Percentiles rank a stretch among this genome's conserved stretches.
Evolutionary conservation across 495 filamentous ascomycete genomes (phyloP).

Genomic region (Pseudoneurospora amorphoporcata): DNA sequence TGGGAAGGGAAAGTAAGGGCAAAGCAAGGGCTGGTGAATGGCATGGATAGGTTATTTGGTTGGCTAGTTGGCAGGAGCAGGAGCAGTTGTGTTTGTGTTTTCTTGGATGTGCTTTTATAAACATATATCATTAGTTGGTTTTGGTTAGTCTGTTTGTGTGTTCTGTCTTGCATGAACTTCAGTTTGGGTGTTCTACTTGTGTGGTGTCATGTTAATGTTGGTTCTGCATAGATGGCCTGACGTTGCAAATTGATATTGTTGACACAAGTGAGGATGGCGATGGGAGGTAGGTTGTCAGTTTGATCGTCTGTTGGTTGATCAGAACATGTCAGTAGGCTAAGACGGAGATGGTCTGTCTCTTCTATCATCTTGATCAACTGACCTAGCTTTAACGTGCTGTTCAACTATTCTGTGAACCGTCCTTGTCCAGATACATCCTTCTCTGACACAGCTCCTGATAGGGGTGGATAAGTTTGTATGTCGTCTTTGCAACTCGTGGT

Average conservation of each 20-base stretch:
- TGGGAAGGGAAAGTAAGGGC: background rate
- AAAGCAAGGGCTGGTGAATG: background rate
- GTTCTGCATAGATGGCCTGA: background rate
- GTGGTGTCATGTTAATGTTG: background rate
- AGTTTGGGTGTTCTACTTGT: background rate
- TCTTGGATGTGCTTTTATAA: background rate
- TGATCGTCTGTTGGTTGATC: too few relatives aligned
- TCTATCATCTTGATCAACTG: too few relatives aligned
- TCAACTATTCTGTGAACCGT: too few relatives aligned
- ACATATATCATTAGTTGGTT: background rate
- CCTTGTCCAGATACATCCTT: too few relatives aligned
- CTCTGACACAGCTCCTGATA: too few relatives aligned
- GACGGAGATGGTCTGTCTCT: too few relatives aligned
- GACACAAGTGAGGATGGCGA: background rate
- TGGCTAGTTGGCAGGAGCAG: background rate
- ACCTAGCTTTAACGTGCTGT: too few relatives aligned
- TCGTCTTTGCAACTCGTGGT: too few relatives aligned
- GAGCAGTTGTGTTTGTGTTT: background rate
- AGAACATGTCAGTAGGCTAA: too few relatives aligned
- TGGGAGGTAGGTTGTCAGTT: background rate
- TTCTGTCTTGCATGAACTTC: background rate
- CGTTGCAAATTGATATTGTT: background rate
- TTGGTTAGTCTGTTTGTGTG: background rate
- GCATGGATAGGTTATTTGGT: background rate
- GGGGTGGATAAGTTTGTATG: too few relatives aligned